Evolutionary conservation across 352 stramenopile species (phyloP).

Genomic region (Pythium sp.): DNA sequence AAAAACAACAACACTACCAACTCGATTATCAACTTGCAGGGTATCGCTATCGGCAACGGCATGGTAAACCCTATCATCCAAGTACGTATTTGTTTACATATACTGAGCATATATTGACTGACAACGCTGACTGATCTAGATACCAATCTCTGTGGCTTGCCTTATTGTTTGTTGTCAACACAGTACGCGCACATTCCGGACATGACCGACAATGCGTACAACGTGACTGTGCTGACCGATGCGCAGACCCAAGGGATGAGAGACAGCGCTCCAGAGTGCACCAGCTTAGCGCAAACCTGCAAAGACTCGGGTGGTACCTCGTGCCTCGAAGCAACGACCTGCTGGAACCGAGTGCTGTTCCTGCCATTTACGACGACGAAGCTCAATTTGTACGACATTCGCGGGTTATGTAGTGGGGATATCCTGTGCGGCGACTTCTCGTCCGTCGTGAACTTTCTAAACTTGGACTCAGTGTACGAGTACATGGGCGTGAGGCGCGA

Average conservation of each 20-base stretch:
- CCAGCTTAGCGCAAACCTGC: neutral
- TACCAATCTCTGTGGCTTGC: too few species aligned
- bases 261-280: neutral
- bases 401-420: neutral
- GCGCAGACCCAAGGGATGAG: neutral
- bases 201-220: too few species aligned
- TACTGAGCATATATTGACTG: too few species aligned
- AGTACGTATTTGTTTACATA: too few species aligned
- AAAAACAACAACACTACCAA: neutral
- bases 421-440: slow-evolving; percentile 6
- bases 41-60: neutral
- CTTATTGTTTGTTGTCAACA: too few species aligned
- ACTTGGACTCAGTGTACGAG: slow-evolving; percentile 25
- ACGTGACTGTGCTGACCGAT: too few species aligned
- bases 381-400: neutral
- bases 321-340: neutral
- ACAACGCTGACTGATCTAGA: too few species aligned
- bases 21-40: too few species aligned
- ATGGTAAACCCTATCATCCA: neutral
- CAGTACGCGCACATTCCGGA: too few species aligned
- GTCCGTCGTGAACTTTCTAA: neutral
- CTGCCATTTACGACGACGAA: neutral
- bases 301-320: neutral
- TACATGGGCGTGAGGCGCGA: slow-evolving; percentile 40
- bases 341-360: neutral